Evolutionary conservation across 306 rosid species (phyloP), one percentile per base, ranked within the genome.

Genomic region (Betula pendula): DNA sequence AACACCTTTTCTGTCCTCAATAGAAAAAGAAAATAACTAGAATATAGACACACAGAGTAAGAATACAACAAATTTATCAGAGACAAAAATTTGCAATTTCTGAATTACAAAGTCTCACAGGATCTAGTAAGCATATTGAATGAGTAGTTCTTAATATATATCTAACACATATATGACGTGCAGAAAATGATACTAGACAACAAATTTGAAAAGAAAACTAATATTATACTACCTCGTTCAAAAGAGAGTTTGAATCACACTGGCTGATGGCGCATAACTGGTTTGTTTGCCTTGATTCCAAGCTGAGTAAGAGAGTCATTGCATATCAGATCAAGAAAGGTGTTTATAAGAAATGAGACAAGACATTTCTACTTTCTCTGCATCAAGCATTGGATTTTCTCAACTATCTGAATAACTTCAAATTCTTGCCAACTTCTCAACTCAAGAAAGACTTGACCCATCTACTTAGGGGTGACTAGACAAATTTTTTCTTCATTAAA

Each of bases 191-290:
- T 38, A 38, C 42, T 38, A 5, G 42, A 38, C 1, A 38, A 38
- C 8, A 47, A 77, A 42, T 67, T 35, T 17, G 25, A 73, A 71
- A 29, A 44, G 48, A 25, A 78, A 47, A 68, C 42, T 45, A 55
- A 29, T 71, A 81, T 55, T 66, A 51, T 62, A 75, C 67, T 88
- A 94, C 98, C 98, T 94, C 98, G 72, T 90, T 94, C 84, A 94
- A 87, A 81, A 95, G 94, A 84, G 98, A 95, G 82, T 89, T 87
- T 49, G 98, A 84, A 77, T 92, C 92, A 78, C 98, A 95, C 20
- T 84, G 90, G 88, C 97, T 95, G 83, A 95, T 95, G 84, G 98
- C 92, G 88, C 98, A 95, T 81, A 95, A 80, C 89, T 89, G 90
- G 83, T 95, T 90, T 62, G 98, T 92, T 67, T 92, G 91, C 47